Conservation (phyloP, 2,329 filamentous ascomycete genomes). For the Xylaria arbuscula region DNA sequence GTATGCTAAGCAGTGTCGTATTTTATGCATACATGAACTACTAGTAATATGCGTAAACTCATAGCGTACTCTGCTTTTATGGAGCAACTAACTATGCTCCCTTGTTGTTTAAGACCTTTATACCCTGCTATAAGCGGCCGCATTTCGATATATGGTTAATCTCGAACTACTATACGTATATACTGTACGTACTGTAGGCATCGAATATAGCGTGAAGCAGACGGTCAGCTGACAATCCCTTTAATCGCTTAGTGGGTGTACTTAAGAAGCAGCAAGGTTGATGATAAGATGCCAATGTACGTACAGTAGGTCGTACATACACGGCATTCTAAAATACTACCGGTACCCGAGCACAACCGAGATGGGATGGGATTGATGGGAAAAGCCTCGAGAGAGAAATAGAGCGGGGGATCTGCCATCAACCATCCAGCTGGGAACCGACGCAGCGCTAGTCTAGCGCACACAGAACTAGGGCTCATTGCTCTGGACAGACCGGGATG, state of each 20-base stretch:
- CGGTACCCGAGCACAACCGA: constrained; percentile 13
- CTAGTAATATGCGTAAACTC: not conserved
- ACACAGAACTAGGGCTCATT: not conserved
- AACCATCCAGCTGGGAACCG: constrained; percentile 48
- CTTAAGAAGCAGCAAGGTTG: constrained; percentile 1
- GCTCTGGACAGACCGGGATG: constrained; percentile 22
- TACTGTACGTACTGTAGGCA: too few species aligned
- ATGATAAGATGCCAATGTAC: constrained; percentile 5
- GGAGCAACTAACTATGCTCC: not conserved
- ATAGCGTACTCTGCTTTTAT: not conserved
- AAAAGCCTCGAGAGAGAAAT: constrained; percentile 33
- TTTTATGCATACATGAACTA: not conserved
- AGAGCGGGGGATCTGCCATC: constrained; percentile 45
- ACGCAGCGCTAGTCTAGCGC: constrained; percentile 24
- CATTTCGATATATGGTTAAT: constrained; percentile 1
- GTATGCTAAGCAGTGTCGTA: not conserved
- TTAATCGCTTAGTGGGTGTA: constrained; percentile 3
- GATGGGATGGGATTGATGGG: constrained; percentile 20
- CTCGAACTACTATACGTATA: not conserved
- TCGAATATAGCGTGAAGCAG: constrained; percentile 14
- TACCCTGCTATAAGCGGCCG: not conserved
- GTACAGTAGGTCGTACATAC: not conserved
- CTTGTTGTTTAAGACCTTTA: not conserved
- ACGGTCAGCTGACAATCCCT: constrained; percentile 24
- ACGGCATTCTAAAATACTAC: constrained; percentile 23